A percentile compares a stretch with the other conserved stretches of the same genome.
These are phyloP conservation scores for Annulohypoxylon maeteangense DNA, from an alignment of 495 filamentous ascomycete genomes.

Conservation along the genomic window DNA sequence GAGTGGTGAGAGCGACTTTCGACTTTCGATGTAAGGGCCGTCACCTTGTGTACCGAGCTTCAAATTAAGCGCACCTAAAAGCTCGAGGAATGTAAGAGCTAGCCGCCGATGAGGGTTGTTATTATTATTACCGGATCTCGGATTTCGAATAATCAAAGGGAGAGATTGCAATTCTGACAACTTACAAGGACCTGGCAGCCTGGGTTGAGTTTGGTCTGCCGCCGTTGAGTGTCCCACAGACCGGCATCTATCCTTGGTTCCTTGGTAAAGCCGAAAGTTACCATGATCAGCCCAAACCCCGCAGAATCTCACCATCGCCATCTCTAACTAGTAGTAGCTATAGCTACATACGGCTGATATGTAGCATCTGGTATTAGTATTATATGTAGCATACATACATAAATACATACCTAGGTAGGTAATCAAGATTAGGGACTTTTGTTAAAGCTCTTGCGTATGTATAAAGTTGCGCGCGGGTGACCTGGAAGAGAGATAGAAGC, in stretches of 20 bases:
- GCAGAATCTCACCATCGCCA: constrained; percentile 39
- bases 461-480: constrained; percentile 21
- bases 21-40: constrained; percentile 32
- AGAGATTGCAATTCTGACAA: constrained; percentile 24
- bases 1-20: constrained; percentile 5
- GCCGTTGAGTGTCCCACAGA: constrained; percentile 32
- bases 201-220: constrained; percentile 41
- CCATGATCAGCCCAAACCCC: constrained; percentile 39
- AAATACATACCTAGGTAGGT: constrained; percentile 10
- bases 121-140: constrained; percentile 28
- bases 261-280: constrained; percentile 41
- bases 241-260: constrained; percentile 39
- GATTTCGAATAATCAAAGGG: constrained; percentile 29
- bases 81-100: neutral
- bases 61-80: neutral
- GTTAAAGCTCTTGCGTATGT: neutral
- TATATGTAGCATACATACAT: constrained; percentile 1
- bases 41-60: constrained; percentile 18
- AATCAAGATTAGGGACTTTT: constrained; percentile 9
- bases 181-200: constrained; percentile 14
- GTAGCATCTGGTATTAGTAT: neutral
- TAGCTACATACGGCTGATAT: neutral
- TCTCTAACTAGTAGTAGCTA: neutral
- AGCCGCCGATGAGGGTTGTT: constrained; percentile 28
- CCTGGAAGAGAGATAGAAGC: constrained; percentile 5